phyloP scores from a whole-genome alignment of 164 flowering plant genomes.

The Annona squamosa region DNA sequence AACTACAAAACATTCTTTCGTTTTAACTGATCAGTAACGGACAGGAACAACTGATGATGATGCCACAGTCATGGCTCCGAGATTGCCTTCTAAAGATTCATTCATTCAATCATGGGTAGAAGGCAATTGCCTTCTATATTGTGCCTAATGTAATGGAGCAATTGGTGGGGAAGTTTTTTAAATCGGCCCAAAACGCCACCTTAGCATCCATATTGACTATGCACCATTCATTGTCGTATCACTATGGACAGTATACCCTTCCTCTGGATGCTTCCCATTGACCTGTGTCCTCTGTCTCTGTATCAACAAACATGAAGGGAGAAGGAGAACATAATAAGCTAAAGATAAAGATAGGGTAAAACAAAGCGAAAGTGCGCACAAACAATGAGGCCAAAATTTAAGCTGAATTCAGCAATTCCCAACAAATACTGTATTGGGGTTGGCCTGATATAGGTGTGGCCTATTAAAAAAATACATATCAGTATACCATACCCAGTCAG shows the following conservation, averaged over 20 bases:
- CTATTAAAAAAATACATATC: not conserved
- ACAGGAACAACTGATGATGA: too few relatives aligned
- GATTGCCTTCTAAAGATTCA: too few relatives aligned
- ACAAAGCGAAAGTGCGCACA: not conserved
- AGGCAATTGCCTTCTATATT: too few relatives aligned
- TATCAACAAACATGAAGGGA: not conserved
- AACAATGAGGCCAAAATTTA: too few relatives aligned
- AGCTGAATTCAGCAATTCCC: too few relatives aligned
- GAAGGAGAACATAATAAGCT: not conserved
- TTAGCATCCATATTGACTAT: not conserved
- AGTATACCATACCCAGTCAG: conserved; percentile 53
- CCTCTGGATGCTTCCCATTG: conserved; percentile 71
- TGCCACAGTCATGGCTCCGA: too few relatives aligned
- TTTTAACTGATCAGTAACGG: too few relatives aligned
- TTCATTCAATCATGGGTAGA: too few relatives aligned
- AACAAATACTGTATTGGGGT: too few relatives aligned
- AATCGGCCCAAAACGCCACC: not conserved
- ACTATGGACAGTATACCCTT: conserved; percentile 40
- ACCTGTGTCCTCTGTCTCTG: conserved; percentile 74
- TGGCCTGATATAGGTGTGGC: too few relatives aligned
- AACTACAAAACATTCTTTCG: too few relatives aligned
- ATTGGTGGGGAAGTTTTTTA: not conserved
- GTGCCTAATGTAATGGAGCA: not conserved
- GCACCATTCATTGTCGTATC: conserved; percentile 53
- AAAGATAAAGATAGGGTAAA: not conserved